Base-by-base conservation (phyloP, 73 alveolate genomes). In the Durusdinium trenchii region DNA sequence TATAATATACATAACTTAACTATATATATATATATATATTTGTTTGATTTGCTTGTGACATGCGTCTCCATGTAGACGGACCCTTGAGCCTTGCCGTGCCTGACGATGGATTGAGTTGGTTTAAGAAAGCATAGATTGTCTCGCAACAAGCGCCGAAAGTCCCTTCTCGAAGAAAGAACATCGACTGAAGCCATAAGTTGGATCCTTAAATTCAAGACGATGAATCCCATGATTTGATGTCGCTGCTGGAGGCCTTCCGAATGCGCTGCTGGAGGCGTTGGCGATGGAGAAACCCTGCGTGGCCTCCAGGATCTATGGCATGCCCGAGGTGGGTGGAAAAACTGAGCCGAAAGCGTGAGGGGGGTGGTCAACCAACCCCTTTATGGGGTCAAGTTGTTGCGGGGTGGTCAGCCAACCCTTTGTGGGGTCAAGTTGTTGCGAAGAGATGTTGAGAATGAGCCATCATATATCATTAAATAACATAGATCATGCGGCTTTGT, bases 211-310 rank as follows among this genome's bases (percentile, higher is more conserved):
- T 26, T 14, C 46, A 14, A 10, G 20, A 23, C 9, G 46, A 35
- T 0, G 42, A 26, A 23, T 69, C 23, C 46, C 81, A 57, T 57
- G 14, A 14, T 45, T 45, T 69, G 47, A 35, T 35, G 81, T 38
- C 4, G 46, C 48, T 18, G 36, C 46, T n/a, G n/a, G n/a, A n/a
- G n/a, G 85, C 32, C 91, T 81, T 20, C 91, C 91, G 91, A 81
- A 81, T 35, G 91, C 64, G 40, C 64, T 81, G 69, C 67, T 81
- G 91, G 91, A 81, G 54, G 91, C 91, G 7, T 47, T 81, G 91
- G 91, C 91, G 32, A 81, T 81, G 91, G 91, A 81, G 64, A 81
- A 45, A 67, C 91, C 91, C 9, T 81, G 91, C 64, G 91, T 81
- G 61, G 91, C 91, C 61, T 46, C 69, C 30, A 62, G 91, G n/a